These are phyloP conservation scores for Primulina tabacum DNA, from an alignment of 257 asterid species.

Conservation along the genomic window DNA sequence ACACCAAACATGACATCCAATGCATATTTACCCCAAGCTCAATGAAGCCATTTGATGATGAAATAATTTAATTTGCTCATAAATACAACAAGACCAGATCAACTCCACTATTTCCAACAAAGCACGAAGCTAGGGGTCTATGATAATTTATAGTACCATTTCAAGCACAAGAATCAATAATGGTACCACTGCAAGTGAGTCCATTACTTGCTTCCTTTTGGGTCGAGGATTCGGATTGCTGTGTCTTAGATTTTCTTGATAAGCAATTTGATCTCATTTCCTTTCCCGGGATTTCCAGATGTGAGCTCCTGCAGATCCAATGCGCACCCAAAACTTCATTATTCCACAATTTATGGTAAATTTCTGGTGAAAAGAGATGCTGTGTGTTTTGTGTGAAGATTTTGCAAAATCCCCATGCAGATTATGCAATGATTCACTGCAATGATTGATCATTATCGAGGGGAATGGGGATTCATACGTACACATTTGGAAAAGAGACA, in stretches of 20 bases:
- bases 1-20: no score
- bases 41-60: neutral
- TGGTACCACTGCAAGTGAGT: conserved; percentile 27
- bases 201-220: conserved; percentile 19
- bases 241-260: conserved; percentile 28
- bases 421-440: neutral
- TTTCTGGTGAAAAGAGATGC: neutral
- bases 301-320: conserved; percentile 34
- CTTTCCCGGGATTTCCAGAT: conserved; percentile 28
- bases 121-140: neutral
- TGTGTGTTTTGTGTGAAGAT: neutral
- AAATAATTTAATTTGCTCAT: neutral
- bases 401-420: neutral
- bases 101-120: no score
- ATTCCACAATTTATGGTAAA: neutral
- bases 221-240: neutral
- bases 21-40: no score
- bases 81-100: neutral
- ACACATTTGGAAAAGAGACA: neutral
- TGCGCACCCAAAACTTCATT: neutral
- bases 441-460: neutral
- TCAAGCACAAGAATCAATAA: conserved; percentile 12
- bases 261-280: conserved; percentile 30
- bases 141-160: neutral
- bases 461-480: no score